Base-by-base conservation (phyloP, 2,329 filamentous ascomycete genomes). In the Penicillium sp. region DNA sequence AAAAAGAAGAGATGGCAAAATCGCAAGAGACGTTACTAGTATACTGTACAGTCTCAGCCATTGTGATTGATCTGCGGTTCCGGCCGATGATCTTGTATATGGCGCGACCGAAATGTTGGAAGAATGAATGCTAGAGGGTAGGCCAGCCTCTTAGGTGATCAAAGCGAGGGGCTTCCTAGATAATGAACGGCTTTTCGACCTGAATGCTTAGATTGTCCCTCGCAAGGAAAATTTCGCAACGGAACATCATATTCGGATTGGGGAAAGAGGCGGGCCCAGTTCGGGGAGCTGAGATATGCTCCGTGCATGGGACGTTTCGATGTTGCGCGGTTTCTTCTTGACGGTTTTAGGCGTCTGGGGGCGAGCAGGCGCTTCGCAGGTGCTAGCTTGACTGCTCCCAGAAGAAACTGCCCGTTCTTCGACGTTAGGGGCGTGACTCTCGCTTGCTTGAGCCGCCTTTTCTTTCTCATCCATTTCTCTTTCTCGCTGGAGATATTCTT, bases 401-500 rank as follows among this genome's bases (percentile, higher is more conserved):
- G 89, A 89, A 3, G 88, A 89, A 13, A 87, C 72, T 35, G 84
- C 84, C 48, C 85, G 81, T 58, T 89, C 86, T 45, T 88, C 83
- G n/a, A 65, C 65, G 46, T 67, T 69, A 46, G 67, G 58, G 56
- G 66, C 60, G 15, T 59, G 63, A 7, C 67, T 66, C 23, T 73
- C 69, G 64, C 68, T 70, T 64, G 63, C 73, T 62, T 70, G 66
- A 9, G 64, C 66, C 7, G 64, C 66, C 31, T 62, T 67, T 54
- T 76, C 76, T 53, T 69, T 71, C 56, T 75, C 76, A 44, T 76
- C 71, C 65, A 75, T 73, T 61, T 78, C 76, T 48, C 72, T 72
- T 62, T 83, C 87, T 77, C 70, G 79, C 68, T 91, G 87, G 41
- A 93, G 88, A 72, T 86, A 94, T 67, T 88, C 88, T 65, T 92